phyloP scores from a whole-genome alignment of 1,139 yeast species.

The Diutina sp. region DNA sequence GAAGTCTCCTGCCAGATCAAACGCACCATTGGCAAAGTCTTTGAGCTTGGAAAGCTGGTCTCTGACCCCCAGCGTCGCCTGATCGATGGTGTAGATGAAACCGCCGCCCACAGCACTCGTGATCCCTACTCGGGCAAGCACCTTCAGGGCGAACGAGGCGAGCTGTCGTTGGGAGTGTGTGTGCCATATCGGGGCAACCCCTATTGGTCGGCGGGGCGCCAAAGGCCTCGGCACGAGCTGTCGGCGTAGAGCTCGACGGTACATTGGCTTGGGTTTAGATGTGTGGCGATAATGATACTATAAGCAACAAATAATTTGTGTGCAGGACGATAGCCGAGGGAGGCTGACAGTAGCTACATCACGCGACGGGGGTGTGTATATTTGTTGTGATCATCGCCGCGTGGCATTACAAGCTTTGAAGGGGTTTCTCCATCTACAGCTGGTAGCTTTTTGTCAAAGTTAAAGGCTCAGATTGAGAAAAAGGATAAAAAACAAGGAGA shows the following conservation, averaged over 20 bases:
- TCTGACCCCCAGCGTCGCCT: not conserved
- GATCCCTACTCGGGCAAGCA: not conserved
- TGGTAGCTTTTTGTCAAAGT: too few relatives aligned
- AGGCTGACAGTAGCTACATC: not conserved
- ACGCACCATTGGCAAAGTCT: not conserved
- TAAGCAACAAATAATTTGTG: not conserved
- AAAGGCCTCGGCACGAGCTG: not conserved
- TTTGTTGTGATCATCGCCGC: too few relatives aligned
- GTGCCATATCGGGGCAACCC: not conserved
- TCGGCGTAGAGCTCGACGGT: not conserved
- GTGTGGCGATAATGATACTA: not conserved
- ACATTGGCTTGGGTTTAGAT: not conserved
- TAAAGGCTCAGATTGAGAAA: not conserved
- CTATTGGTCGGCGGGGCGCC: not conserved
- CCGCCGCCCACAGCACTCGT: not conserved
- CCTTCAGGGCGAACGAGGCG: not conserved
- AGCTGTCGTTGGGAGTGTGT: not conserved
- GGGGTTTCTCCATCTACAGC: too few relatives aligned
- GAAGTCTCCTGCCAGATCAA: conserved; percentile 4
- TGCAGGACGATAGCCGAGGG: not conserved
- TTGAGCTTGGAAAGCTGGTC: not conserved
- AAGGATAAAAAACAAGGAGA: not conserved
- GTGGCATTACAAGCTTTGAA: too few relatives aligned
- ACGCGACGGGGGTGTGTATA: too few relatives aligned
- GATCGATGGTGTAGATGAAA: not conserved